Evolutionary conservation across 1,284 basidiomycete genomes (phyloP), one percentile per base, ranked within the genome.

Genomic region (Pisolithus thermaeus): DNA sequence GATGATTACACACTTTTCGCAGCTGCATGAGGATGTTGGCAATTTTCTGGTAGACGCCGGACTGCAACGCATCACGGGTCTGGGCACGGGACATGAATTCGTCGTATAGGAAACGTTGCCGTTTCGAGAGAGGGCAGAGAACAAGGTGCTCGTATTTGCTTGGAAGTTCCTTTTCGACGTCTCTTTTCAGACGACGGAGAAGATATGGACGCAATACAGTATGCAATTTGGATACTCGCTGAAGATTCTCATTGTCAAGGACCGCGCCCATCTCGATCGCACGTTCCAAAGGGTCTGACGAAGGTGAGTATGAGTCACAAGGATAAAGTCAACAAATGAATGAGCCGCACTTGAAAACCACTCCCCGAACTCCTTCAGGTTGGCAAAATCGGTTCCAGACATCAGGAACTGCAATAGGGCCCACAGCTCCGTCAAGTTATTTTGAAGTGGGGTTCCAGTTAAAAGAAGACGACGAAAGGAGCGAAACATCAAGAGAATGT

Each of bases 21-120:
- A 97, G 77, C 66, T 98, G 96, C 95, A 98, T 98, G 53, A 98
- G 78, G 54, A 96, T 91, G 67, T 98, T 98, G 69, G 95, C 93
- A 54, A 98, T 93, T 66, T 94, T 94, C 68, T 87, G 84, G 60
- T 90, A 90, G 1, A 87, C 76, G 3, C 95, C 96, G 4, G 90
- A 92, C 16, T 87, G 78, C 46, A 98, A 77, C 14, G 91, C 91
- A 60, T 91, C 86, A 39, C 83, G 81, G 2, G 96, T 98, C 55
- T 92, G 86, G 0, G 91, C 84, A 27, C 96, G 82, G 5, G 87
- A 80, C 94, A 99, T 97, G 73, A 97, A 98, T 68, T 98, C 96
- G 75, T 99, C 96, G 70, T 99, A 99, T 7, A 99, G 79, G 68
- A 92, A 96, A 6, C 95, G 87, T 62, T 99, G 96, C 1, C 96